Base-by-base conservation (phyloP, 306 rosid species). In the Vigna angularis region DNA sequence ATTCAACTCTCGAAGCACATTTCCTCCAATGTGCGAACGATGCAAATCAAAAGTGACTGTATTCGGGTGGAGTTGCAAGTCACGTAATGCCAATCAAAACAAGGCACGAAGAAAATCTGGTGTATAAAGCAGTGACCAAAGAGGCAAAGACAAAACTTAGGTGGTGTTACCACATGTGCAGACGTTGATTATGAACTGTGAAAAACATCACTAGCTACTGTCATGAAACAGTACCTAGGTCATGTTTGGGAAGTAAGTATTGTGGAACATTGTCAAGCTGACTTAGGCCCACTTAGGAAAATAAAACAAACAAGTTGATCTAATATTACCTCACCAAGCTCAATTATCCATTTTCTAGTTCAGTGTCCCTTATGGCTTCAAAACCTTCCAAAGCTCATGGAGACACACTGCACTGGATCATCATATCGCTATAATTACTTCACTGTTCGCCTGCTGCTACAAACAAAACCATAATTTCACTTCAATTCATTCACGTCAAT, bases 71-170 rank as follows among this genome's bases (percentile, higher is more conserved):
- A 26, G 4, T 26, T 3, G 8, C 12, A 40, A 9, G 45, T 40
- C 3, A 40, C 45, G 49, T 40, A 40, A 40, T 8, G 11, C 11
- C 66, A 40, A 32, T 51, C 32, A 32, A 68, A 70, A 22, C 65
- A 70, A 49, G 44, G 66, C 42, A 18, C 63, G 28, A 11, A 49
- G 17, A 62, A 51, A 7, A 6, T 70, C 2, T 22, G 2, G 52
- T 9, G 45, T 34, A 47, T n/a, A 79, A 52, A 15, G 50, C 14
- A 64, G 63, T 65, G 65, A n/a, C 32, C 53, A 32, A 57, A 56
- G 62, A 56, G 62, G 62, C 16, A 56, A 20, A 57, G 64, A 57
- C 36, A 30, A 32, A 63, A n/a, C 48, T 63, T 34, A 9, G 26
- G 48, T 34, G 18, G 20, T 63, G 14, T 63, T 3, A 16, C 10